Conservation (phyloP, 2,329 filamentous ascomycete species). For the Monilinia vaccinii-corymbosi region DNA sequence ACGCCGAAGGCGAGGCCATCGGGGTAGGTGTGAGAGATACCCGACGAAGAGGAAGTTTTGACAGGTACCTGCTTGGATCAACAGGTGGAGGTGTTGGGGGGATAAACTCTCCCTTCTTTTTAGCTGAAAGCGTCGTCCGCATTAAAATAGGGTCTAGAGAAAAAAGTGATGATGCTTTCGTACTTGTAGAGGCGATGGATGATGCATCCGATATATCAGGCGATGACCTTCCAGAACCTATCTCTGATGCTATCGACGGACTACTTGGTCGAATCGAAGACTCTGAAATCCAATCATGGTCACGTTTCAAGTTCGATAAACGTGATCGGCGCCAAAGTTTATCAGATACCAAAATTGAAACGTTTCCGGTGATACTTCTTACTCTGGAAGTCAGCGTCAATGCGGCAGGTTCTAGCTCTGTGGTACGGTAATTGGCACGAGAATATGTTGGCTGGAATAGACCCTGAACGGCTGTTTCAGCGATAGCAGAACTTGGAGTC, state of each 20-base stretch:
- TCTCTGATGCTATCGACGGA: constrained; percentile 24
- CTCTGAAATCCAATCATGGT: constrained; percentile 29
- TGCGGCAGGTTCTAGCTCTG: constrained; percentile 19
- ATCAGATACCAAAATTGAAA: constrained; percentile 18
- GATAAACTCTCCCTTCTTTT: constrained; percentile 7
- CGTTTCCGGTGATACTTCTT: constrained; percentile 6
- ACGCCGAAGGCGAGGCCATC: not conserved
- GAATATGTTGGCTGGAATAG: constrained; percentile 15
- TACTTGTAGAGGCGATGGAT: constrained; percentile 27
- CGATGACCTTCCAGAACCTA: constrained; percentile 25
- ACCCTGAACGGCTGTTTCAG: constrained; percentile 6
- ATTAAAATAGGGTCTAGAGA: constrained; percentile 2
- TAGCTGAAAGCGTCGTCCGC: constrained; percentile 14
- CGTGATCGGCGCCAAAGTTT: constrained; percentile 22
- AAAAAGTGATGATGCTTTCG: constrained; percentile 27
- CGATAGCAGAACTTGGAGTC: constrained; percentile 3
- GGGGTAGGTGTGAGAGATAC: not conserved
- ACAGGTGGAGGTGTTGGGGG: constrained; percentile 10
- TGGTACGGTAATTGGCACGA: constrained; percentile 18
- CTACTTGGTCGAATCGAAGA: constrained; percentile 26
- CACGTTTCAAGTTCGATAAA: constrained; percentile 8
- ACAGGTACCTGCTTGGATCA: constrained; percentile 13
- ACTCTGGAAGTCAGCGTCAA: constrained; percentile 21
- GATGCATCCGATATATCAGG: constrained; percentile 24
- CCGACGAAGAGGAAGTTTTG: constrained; percentile 17